Evolutionary conservation across 129 eudicot genomes (phyloP).

Genomic region (Ambrosia trifida): DNA sequence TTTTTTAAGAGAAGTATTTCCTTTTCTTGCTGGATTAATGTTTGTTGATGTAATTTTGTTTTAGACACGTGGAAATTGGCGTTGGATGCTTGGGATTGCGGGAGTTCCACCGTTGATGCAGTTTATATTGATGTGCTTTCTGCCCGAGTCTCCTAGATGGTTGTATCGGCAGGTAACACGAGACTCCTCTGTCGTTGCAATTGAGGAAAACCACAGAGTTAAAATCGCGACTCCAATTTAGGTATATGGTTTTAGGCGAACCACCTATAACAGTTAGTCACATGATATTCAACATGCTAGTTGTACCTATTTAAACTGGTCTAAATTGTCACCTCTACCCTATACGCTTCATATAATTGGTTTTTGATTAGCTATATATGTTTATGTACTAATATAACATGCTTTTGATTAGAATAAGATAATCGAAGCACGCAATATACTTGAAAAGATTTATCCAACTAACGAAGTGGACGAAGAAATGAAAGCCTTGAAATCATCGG

Average conservation of each 20-base stretch:
- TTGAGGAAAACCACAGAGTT: too few relatives aligned
- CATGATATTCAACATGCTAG: too few relatives aligned
- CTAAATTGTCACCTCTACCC: too few relatives aligned
- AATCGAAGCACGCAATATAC: slow-evolving; percentile 39
- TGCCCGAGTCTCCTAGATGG: slow-evolving; percentile 77
- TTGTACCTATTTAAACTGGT: too few relatives aligned
- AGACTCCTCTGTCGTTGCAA: too few relatives aligned
- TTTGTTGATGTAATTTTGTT: background rate
- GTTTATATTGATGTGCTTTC: slow-evolving; percentile 46
- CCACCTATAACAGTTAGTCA: too few relatives aligned
- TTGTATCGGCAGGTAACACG: slow-evolving; percentile 30
- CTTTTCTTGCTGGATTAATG: background rate
- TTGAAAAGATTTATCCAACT: slow-evolving; percentile 16
- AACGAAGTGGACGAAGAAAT: slow-evolving; percentile 46
- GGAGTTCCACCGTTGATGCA: slow-evolving; percentile 45
- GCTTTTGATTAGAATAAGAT: slow-evolving; percentile 27
- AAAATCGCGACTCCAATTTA: too few relatives aligned
- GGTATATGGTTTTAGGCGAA: too few relatives aligned
- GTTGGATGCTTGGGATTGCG: slow-evolving; percentile 30
- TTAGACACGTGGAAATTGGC: slow-evolving; percentile 14
- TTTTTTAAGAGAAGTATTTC: background rate
- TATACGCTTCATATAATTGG: too few relatives aligned
- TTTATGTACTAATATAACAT: too few relatives aligned
- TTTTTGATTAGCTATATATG: too few relatives aligned
- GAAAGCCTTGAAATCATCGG: background rate